A percentile compares a stretch with the other conserved stretches of the same genome.
phyloP scores from a whole-genome alignment of 805 yeast genomes.

The Candida anglica region DNA sequence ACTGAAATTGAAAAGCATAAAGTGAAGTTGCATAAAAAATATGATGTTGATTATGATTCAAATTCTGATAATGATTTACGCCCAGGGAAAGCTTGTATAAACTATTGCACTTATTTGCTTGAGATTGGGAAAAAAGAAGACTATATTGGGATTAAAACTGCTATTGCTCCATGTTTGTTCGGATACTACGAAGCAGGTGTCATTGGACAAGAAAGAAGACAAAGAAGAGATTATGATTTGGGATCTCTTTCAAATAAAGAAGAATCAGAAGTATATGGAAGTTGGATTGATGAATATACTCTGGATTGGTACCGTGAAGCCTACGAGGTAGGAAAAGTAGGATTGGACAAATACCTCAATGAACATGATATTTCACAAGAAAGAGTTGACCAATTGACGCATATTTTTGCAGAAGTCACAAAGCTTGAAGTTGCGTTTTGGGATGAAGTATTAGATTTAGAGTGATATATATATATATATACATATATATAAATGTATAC shows the following conservation, averaged over 20 bases:
- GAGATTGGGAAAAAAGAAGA: conserved; percentile 51
- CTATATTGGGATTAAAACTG: conserved; percentile 62
- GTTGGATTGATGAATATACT: conserved; percentile 64
- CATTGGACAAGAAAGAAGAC: conserved; percentile 20
- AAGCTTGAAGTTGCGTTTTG: conserved; percentile 65
- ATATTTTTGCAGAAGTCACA: conserved; percentile 58
- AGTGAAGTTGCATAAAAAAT: conserved; percentile 37
- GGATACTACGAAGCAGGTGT: conserved; percentile 63
- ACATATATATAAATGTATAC: neutral
- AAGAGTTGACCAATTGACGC: conserved; percentile 48
- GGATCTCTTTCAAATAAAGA: conserved; percentile 16
- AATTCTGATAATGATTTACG: conserved; percentile 41
- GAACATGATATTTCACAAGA: conserved; percentile 30
- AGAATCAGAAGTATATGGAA: conserved; percentile 28
- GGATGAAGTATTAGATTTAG: conserved; percentile 43
- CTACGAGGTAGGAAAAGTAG: conserved; percentile 44
- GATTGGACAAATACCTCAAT: conserved; percentile 42
- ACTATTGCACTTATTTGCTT: conserved; percentile 58
- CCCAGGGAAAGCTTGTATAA: conserved; percentile 54
- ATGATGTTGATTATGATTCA: conserved; percentile 37
- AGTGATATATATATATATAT: neutral
- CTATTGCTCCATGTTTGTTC: conserved; percentile 71
- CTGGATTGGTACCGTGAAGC: conserved; percentile 57
- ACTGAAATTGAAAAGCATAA: conserved; percentile 56
- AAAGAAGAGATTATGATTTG: conserved; percentile 10